Conservation (phyloP, 192 early-diverging fungal genomes). For the Rhizoclosmatium sp. region DNA sequence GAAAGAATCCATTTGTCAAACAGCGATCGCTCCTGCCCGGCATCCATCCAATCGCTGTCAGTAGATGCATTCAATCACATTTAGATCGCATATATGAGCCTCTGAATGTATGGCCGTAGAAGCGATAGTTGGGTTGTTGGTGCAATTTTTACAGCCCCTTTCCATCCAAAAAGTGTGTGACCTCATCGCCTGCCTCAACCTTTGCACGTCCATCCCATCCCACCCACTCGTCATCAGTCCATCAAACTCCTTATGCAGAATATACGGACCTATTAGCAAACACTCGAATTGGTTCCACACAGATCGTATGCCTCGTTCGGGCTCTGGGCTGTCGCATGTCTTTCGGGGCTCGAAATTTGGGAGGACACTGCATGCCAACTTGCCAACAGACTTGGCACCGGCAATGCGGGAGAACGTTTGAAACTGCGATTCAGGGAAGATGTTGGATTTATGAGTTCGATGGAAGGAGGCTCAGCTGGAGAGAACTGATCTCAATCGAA, state of each 20-base stretch:
- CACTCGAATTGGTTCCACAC: not conserved
- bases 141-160: not conserved
- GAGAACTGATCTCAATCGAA: not conserved
- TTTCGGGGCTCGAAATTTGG: not conserved
- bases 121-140: no score
- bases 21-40: no score
- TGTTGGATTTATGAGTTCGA: not conserved
- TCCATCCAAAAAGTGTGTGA: not conserved
- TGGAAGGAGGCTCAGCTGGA: not conserved
- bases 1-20: no score
- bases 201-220: not conserved
- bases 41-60: no score
- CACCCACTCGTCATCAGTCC: not conserved
- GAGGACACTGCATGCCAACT: no score
- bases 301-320: not conserved
- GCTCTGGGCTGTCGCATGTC: not conserved
- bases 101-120: no score
- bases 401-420: not conserved
- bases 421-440: not conserved
- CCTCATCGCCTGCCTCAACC: not conserved
- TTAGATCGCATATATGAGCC: no score
- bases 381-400: no score
- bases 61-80: no score
- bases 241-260: slow-evolving; percentile 2
- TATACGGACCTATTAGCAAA: not conserved